Base-by-base conservation (phyloP, 768 basidiomycete species). In the Solioccasus polychromus region DNA sequence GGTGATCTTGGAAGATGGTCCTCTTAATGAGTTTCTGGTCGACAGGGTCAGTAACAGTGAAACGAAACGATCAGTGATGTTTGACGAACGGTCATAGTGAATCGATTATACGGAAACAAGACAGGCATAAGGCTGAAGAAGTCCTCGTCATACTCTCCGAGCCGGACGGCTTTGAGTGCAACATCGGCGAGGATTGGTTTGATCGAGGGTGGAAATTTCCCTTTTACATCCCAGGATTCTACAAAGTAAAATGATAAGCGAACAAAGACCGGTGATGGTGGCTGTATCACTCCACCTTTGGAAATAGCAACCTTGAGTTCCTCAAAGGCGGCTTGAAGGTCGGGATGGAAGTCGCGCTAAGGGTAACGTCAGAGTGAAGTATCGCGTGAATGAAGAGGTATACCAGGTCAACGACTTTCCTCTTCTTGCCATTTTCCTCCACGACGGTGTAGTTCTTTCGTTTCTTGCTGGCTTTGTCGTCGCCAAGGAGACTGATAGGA, bases 31-130 rank as follows among this genome's bases (percentile, higher is more conserved):
- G 77, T 83, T 96, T 97, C 88, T 94, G 61, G 37, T 11, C 17
- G 7, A 22, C 15, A 25, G 0, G n/a, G 42, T 65, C 28, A 65
- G 51, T 15, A 0, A 12, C 22, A 18, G 23, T 44, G 14, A 36
- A 8, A 26, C 20, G 20, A 3, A 28, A 31, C 8, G 11, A 31
- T 8, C 20, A 29, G 40, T 0, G 25, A 38, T 32, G 17, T 35
- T 30, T 23, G 15, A 74, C 84, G 41, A 44, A 88, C 85, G 40
- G 78, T 87, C 84, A 97, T 92, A 0, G 91, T 95, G 63, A 89
- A 99, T 53, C 85, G 83, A 70, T 99, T 99, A 61, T 97, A 98
- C 0, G 92, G 92, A 57, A 98, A 92, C 30, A 95, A 64, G 19
- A 68, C 74, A 0, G 94, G 91, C 81, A 97, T 87, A 17, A 86